Evolutionary conservation across 2,329 filamentous ascomycete species (phyloP), one percentile per base, ranked within the genome.

Genomic region (Trichocomaceae sp.): DNA sequence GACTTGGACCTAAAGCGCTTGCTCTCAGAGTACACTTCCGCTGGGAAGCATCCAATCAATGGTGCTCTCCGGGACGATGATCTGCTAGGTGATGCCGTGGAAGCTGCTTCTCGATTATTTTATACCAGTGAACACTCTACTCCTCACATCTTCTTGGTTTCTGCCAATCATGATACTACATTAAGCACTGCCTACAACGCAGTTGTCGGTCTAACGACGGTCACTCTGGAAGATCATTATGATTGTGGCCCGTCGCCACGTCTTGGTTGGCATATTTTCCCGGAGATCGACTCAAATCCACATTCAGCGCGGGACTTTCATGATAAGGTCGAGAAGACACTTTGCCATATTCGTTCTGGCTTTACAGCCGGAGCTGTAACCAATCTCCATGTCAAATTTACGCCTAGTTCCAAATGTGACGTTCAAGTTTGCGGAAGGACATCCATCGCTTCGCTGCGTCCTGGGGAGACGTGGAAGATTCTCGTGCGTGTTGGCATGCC

Each of bases 71-170:
- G 39, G 17, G 47, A 55, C 46, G 53, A 47, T 13, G 44, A 52
- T n/a, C 31, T 52, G 2, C 31, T 52, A 35, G 31, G 31, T 7
- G 47, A 41, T 20, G 47, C 47, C 20, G 42, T 55, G 6, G 20
- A 45, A 26, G 29, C 46, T 23, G 48, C 47, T 20, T 51, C 31
- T 19, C 49, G 42, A 33, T 19, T 51, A 10, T 51, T 33, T 51
- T 37, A 20, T 23, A 10, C 26, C 20, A 44, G 26, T n/a, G 31
- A 20, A 8, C 39, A 26, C 41, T 44, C 39, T 12, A 23, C 20
- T 22, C 49, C 49, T 13, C 53, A 55, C 35, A 47, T 55, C 33
- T 55, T 55, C 20, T 39, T 55, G n/a, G 31, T 55, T n/a, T 55
- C 53, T 2, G 33, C 44, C 12, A 45, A 50, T 42, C 44, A 33